These are phyloP conservation scores for Populus tomentosa DNA, from an alignment of 441 rosid species.

Conservation along the genomic window DNA sequence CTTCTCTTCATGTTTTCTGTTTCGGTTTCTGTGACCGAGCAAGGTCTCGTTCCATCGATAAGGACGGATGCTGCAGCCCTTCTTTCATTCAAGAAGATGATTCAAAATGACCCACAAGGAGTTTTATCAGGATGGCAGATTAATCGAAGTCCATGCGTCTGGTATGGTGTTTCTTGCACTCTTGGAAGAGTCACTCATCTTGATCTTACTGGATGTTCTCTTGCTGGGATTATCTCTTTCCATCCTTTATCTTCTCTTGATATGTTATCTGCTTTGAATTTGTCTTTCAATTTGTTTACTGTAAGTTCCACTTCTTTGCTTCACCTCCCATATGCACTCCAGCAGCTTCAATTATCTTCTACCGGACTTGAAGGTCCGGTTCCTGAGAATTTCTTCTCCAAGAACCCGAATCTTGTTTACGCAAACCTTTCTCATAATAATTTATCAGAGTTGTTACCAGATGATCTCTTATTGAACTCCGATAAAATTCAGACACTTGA, in stretches of 20 bases:
- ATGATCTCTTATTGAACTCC: slow-evolving; percentile 41
- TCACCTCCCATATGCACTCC: slow-evolving; percentile 62
- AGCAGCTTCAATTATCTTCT: slow-evolving; percentile 60
- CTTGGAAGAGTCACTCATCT: slow-evolving; percentile 63
- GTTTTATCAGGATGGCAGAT: slow-evolving; percentile 61
- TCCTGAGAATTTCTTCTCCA: slow-evolving; percentile 58
- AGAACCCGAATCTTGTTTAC: slow-evolving; percentile 48
- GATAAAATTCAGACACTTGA: slow-evolving; percentile 70
- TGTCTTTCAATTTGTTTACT: slow-evolving; percentile 53
- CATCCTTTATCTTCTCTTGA: slow-evolving; percentile 56
- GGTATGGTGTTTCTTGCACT: slow-evolving; percentile 76
- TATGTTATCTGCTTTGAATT: slow-evolving; percentile 51
- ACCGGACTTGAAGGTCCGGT: slow-evolving; percentile 62
- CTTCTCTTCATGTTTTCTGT: slow-evolving; percentile 25
- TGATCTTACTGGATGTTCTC: slow-evolving; percentile 55
- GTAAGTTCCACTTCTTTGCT: slow-evolving; percentile 69
- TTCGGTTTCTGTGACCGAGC: slow-evolving; percentile 31
- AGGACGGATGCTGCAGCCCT: slow-evolving; percentile 71
- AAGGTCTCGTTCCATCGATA: slow-evolving; percentile 34
- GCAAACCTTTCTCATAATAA: slow-evolving; percentile 61
- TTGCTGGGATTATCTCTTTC: slow-evolving; percentile 51
- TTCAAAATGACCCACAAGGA: slow-evolving; percentile 58
- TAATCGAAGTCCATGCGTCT: slow-evolving; percentile 52
- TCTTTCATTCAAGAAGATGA: slow-evolving; percentile 61
- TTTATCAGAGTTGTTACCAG: slow-evolving; percentile 60